Conservation (phyloP, 2,329 filamentous ascomycete genomes). For the Aspergillus ochraceus region DNA sequence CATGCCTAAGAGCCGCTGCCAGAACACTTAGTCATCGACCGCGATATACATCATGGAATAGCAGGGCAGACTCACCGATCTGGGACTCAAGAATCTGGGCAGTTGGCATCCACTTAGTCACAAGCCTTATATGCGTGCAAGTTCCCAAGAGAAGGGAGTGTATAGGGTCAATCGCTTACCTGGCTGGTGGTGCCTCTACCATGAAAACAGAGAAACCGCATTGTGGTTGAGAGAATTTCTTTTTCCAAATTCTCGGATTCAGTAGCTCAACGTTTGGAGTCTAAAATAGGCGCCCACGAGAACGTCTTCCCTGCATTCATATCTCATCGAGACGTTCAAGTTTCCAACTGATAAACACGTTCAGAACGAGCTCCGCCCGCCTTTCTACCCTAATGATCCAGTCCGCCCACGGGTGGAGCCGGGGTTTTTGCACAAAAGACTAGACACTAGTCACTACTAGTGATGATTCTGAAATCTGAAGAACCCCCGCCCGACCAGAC, state of each 20-base stretch:
- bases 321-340: not conserved
- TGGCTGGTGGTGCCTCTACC: not conserved
- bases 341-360: not conserved
- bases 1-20: not conserved
- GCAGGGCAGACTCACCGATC: not conserved
- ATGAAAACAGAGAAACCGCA: not conserved
- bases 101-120: not conserved
- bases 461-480: not conserved
- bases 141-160: not conserved
- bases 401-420: not conserved
- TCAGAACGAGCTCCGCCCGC: not conserved
- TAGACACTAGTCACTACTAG: not conserved
- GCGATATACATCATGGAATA: not conserved
- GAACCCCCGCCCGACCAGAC: too few relatives aligned
- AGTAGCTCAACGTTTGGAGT: not conserved
- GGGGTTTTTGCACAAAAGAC: not conserved
- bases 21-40: not conserved
- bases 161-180: not conserved
- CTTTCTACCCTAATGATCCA: not conserved
- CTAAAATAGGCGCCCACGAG: not conserved
- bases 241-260: not conserved
- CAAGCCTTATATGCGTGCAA: not conserved
- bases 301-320: not conserved
- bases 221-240: not conserved
- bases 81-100: not conserved